Base-by-base conservation (phyloP, 768 basidiomycete species). In the Lactarius indigo region DNA sequence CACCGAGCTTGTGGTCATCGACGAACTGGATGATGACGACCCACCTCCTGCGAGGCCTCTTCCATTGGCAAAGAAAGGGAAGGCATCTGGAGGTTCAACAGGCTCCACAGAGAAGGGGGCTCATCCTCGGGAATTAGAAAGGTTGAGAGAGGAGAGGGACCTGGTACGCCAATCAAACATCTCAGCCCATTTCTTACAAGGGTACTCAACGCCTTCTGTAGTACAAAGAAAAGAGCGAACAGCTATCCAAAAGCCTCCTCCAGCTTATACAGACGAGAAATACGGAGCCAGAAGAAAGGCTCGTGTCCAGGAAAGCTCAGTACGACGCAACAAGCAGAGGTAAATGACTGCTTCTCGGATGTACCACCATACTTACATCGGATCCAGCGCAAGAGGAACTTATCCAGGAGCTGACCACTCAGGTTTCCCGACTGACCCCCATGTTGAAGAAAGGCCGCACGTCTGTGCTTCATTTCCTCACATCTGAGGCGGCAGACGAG, bases 401-500 rank as follows among this genome's bases (percentile, higher is more conserved):
- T 2, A 81, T 86, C 57, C 74, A 84, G 50, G 82, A 87, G 66
- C 78, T 91, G 13, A 84, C 81, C 4, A 75, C 79, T 20, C 82
- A 86, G 70, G 75, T 89, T 5, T 78, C 85, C 3, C 82, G 79
- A 31, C 79, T 83, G 54, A 84, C 88, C 67, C 85, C 85, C 7
- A 77, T 88, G 41, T 78, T 84, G 52, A 77, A 79, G 52, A 75
- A 81, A 0, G 82, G 81, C 6, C 83, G 83, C 67, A 78, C 77
- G 17, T 79, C 82, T 2, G 81, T 84, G 5, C 78, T 88, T 35
- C 85, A 89, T 70, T 81, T 94, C 57, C 76, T 94, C 15, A 90
- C 90, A 10, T 84, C 89, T 63, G 90, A 91, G 65, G 84, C 84
- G 2, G 90, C 87, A 7, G 86, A 92, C 64, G 85, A 85, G 62